Evolutionary conservation across 768 basidiomycete genomes (phyloP).

Genomic region (Scleroderma citrinum): DNA sequence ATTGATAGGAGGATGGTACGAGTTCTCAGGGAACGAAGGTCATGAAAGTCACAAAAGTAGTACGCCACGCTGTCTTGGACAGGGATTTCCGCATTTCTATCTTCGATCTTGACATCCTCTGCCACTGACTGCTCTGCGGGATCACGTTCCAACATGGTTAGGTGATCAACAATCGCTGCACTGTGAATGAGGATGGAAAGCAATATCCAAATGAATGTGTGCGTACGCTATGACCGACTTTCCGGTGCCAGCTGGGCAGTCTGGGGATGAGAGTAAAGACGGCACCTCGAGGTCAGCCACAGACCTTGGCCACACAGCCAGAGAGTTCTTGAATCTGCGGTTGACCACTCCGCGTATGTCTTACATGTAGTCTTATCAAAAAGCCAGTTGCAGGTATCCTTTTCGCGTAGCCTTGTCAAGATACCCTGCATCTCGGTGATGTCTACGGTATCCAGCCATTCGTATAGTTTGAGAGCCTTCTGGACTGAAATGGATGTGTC

Average conservation of each 20-base stretch:
- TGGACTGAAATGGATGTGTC: too few relatives aligned
- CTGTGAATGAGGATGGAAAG: too few relatives aligned
- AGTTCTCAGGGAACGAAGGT: constrained; percentile 13
- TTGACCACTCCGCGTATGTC: neutral
- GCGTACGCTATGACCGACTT: neutral
- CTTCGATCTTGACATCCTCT: too few relatives aligned
- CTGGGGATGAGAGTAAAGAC: neutral
- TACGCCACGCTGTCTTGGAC: constrained; percentile 12
- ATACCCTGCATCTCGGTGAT: constrained; percentile 19
- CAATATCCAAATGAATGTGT: too few relatives aligned
- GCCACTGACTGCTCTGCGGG: too few relatives aligned
- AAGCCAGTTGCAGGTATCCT: constrained; percentile 22
- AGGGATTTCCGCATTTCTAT: neutral
- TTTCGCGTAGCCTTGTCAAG: constrained; percentile 18
- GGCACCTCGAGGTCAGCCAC: too few relatives aligned
- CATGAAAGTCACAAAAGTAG: constrained; percentile 26
- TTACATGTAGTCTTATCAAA: constrained; percentile 14
- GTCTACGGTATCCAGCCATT: constrained; percentile 18
- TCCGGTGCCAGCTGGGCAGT: neutral
- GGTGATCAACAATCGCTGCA: too few relatives aligned
- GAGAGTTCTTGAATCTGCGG: too few relatives aligned
- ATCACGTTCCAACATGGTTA: too few relatives aligned
- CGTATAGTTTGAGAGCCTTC: too few relatives aligned
- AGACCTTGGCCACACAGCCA: too few relatives aligned
- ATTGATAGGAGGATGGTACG: constrained; percentile 19